Conservation (phyloP, 2,329 filamentous ascomycete species). For the Alternaria brassicicola region DNA sequence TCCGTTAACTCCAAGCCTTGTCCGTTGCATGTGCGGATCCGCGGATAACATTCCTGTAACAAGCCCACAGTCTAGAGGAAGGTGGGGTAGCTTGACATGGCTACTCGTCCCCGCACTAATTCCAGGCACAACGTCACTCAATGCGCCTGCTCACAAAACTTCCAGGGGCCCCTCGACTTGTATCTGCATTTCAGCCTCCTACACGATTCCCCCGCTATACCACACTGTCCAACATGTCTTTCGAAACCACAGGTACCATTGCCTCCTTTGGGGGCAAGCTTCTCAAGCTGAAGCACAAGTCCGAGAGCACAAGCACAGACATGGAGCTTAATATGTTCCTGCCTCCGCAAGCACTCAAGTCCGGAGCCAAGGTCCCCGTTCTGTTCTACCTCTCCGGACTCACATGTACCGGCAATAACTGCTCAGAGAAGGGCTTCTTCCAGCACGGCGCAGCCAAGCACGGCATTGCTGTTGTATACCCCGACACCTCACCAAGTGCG, state of each 20-base stretch:
- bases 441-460: slow-evolving; percentile 79
- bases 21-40: slow-evolving; percentile 39
- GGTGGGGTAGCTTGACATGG: slow-evolving; percentile 40
- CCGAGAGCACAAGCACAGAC: slow-evolving; percentile 77
- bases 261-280: slow-evolving; percentile 92
- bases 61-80: slow-evolving; percentile 35
- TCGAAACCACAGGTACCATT: slow-evolving; percentile 89
- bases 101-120: slow-evolving; percentile 39
- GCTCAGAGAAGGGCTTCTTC: slow-evolving; percentile 83
- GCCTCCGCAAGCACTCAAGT: slow-evolving; percentile 70
- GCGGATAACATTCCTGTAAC: slow-evolving; percentile 37
- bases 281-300: slow-evolving; percentile 88
- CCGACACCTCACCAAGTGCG: slow-evolving; percentile 88
- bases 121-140: slow-evolving; percentile 41
- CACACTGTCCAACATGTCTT: slow-evolving; percentile 59
- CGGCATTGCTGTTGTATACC: slow-evolving; percentile 91
- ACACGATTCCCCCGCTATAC: slow-evolving; percentile 18
- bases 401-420: slow-evolving; percentile 89
- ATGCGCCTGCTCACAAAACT: slow-evolving; percentile 33
- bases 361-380: slow-evolving; percentile 71
- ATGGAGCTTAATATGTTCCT: slow-evolving; percentile 96
- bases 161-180: slow-evolving; percentile 22
- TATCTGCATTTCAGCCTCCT: slow-evolving; percentile 16
- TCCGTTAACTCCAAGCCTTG: slow-evolving; percentile 31
- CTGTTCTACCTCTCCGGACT: slow-evolving; percentile 93